A percentile compares a stretch with the other conserved stretches of the same genome.
Evolutionary conservation across 257 asterid species (phyloP).

Genomic region (Schizonepeta tenuifolia): DNA sequence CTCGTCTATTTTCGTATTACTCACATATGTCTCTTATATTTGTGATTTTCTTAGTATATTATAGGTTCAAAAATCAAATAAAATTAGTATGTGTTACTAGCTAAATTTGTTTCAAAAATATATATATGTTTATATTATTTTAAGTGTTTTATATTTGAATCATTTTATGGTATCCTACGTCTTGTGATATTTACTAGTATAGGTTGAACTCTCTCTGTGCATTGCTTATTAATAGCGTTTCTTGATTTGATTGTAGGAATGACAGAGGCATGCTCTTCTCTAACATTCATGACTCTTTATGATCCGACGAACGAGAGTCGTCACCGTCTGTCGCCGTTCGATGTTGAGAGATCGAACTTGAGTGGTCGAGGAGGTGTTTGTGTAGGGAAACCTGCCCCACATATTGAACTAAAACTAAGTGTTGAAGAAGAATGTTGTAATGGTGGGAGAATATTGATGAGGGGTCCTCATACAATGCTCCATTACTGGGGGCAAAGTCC

Average conservation of each 20-base stretch:
- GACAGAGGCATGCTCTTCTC: constrained; percentile 95
- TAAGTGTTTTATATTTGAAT: no score
- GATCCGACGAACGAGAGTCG: constrained; percentile 48
- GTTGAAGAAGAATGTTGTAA: constrained; percentile 47
- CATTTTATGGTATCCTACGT: no score
- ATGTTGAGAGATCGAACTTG: constrained; percentile 32
- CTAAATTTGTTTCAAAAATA: no score
- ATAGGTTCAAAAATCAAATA: no score
- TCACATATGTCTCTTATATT: no score
- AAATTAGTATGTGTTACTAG: no score
- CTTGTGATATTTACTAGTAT: no score
- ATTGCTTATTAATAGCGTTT: neutral
- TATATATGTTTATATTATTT: no score
- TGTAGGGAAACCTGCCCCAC: constrained; percentile 86
- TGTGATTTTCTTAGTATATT: no score
- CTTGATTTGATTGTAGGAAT: constrained; percentile 53
- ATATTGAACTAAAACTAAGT: constrained; percentile 59
- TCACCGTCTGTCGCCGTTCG: constrained; percentile 19
- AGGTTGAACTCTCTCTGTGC: no score
- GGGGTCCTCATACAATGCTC: constrained; percentile 91
- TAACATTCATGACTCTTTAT: constrained; percentile 82
- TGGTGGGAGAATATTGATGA: constrained; percentile 67
- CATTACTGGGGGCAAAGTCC: constrained; percentile 76
- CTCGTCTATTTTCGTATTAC: no score
- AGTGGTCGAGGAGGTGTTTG: constrained; percentile 54